Evolutionary conservation across 2,329 filamentous ascomycete species (phyloP), one percentile per base, ranked within the genome.

Genomic region (Ophiostoma sp.): DNA sequence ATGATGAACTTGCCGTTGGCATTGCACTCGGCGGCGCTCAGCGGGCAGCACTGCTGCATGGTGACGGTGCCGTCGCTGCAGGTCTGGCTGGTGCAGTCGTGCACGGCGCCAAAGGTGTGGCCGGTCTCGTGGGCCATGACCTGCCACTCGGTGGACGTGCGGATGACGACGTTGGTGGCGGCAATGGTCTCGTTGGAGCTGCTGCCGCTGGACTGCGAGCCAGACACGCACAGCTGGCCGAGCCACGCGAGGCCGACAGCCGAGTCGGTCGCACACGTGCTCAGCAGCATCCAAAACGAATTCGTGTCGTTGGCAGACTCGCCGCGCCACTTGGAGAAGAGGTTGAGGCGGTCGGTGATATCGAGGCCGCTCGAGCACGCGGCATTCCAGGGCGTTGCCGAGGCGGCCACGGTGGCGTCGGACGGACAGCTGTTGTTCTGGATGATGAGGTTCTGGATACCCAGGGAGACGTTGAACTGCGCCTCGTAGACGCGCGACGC

Each of bases 161-260:
- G 88, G 35, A 95, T 89, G 31, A 99, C 93, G 0, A 99, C 92
- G 77, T 97, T 98, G 72, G 94, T 89, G 41, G 92, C 91, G 27
- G 91, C 89, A 39, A 96, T 90, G 0, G 89, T 92, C 79, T 95
- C 91, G 72, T 86, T 86, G 39, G 80, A 33, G 20, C 23, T 35
- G 68, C 54, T 81, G 44, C 78, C 81, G 60, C 84, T 80, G 27
- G 87, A 84, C 67, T 85, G 83, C 2, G 90, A 83, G 36, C 85
- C 86, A 36, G 80, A 77, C 39, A 87, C 83, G 78, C 95, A 98
- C 60, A 94, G 86, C 79, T 96, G 93, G 67, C 94, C 94, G 41
- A 97, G 84, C 94, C 95, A 99, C 11, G 94, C 92, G 54, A 98
- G 84, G 2, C 94, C 94, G 67, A 99, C 94, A 70, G 95, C 93